Evolutionary conservation across 1,139 yeast genomes (phyloP).

Genomic region (Citeromyces hawaiiensis): DNA sequence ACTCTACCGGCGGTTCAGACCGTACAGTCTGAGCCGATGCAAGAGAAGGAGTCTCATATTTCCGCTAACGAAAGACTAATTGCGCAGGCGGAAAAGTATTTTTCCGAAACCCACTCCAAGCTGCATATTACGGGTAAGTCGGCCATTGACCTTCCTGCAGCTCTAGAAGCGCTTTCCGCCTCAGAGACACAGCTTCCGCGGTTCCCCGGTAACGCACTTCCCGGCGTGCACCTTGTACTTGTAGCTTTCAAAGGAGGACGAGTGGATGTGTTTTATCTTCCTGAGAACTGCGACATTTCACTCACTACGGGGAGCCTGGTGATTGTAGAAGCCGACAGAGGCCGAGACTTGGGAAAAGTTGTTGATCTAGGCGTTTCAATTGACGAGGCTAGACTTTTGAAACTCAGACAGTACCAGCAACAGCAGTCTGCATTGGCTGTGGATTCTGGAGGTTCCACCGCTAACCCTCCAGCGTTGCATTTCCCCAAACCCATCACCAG

Average conservation of each 20-base stretch:
- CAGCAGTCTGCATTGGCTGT: constrained; percentile 38
- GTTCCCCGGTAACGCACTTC: constrained; percentile 11
- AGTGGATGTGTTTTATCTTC: constrained; percentile 67
- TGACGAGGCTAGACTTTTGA: constrained; percentile 44
- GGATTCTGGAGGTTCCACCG: constrained; percentile 20
- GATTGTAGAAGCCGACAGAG: constrained; percentile 95
- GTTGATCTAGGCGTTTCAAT: constrained; percentile 51
- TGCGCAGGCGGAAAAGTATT: constrained; percentile 6
- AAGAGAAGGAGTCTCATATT: neutral
- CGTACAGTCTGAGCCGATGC: neutral
- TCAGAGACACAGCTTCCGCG: constrained; percentile 14
- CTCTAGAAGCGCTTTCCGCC: constrained; percentile 5
- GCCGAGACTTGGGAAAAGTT: constrained; percentile 78
- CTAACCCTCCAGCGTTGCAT: constrained; percentile 32
- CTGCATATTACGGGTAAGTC: constrained; percentile 6
- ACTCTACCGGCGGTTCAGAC: neutral
- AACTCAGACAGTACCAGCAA: constrained; percentile 40
- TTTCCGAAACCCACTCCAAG: constrained; percentile 5
- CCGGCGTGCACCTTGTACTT: constrained; percentile 31
- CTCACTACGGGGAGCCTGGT: constrained; percentile 59
- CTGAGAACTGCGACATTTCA: constrained; percentile 26
- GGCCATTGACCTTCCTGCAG: constrained; percentile 3
- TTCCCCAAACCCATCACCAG: constrained; percentile 70
- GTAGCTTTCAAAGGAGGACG: constrained; percentile 84
- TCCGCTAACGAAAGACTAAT: constrained; percentile 2